Percentiles rank a stretch among this genome's conserved stretches.
Conservation (phyloP, 2,329 filamentous ascomycete genomes). For the Emmonsia crescens region DNA sequence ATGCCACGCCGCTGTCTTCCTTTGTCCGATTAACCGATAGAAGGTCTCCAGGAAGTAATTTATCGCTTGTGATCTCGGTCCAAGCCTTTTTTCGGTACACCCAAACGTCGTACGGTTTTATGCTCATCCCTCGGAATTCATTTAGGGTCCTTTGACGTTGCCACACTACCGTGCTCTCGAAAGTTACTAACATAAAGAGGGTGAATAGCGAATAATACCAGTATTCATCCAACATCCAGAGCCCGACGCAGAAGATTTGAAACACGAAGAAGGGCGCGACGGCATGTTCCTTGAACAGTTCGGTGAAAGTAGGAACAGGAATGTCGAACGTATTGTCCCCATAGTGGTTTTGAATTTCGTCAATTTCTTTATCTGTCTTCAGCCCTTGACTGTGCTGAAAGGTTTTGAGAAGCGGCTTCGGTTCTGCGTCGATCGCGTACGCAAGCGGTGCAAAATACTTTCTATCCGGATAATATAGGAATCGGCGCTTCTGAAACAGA, state of each 20-base stretch:
- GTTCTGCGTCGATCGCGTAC: slow-evolving; percentile 75
- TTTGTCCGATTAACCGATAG: slow-evolving; percentile 89
- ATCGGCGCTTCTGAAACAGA: slow-evolving; percentile 95
- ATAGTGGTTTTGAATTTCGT: slow-evolving; percentile 80
- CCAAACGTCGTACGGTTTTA: slow-evolving; percentile 94
- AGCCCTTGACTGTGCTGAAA: slow-evolving; percentile 78
- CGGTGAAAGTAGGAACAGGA: slow-evolving; percentile 86
- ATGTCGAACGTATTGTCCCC: slow-evolving; percentile 96
- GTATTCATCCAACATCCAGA: slow-evolving; percentile 99
- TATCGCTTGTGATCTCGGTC: slow-evolving; percentile 80
- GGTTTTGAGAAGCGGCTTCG: slow-evolving; percentile 63
- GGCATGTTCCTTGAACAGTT: slow-evolving; percentile 96
- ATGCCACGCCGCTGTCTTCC: slow-evolving; percentile 92
- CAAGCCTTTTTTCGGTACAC: slow-evolving; percentile 81
- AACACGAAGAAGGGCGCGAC: slow-evolving; percentile 99
- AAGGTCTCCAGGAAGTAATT: slow-evolving; percentile 83
- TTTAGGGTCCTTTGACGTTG: slow-evolving; percentile 90
- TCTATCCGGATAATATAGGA: slow-evolving; percentile 64
- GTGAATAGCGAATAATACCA: slow-evolving; percentile 99
- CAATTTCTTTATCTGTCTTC: slow-evolving; percentile 60
- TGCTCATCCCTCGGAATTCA: slow-evolving; percentile 98
- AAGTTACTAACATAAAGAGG: slow-evolving; percentile 93
- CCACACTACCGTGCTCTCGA: slow-evolving; percentile 98
- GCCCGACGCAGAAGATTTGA: slow-evolving; percentile 93
- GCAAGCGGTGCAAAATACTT: slow-evolving; percentile 70